These are phyloP conservation scores for Naganishia sp. DNA, from an alignment of 1,284 basidiomycete genomes.

Conservation along the genomic window DNA sequence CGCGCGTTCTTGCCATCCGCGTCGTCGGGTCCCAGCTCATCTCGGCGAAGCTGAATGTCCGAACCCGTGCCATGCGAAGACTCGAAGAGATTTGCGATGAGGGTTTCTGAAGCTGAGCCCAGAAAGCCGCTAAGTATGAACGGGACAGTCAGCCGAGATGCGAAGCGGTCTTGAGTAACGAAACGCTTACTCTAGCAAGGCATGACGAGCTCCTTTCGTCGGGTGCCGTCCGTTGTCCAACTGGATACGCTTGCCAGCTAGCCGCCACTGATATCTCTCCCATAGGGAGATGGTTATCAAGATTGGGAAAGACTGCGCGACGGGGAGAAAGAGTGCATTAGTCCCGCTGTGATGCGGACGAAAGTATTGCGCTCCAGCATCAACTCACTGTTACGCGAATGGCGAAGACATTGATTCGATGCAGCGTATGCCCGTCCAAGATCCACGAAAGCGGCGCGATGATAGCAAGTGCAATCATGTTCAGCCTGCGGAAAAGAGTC, in stretches of 20 bases:
- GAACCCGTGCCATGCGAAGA: slow-evolving; percentile 35
- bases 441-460: slow-evolving; percentile 74
- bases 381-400: slow-evolving; percentile 65
- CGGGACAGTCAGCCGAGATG: background rate
- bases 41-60: slow-evolving; percentile 25
- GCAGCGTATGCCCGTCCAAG: slow-evolving; percentile 69
- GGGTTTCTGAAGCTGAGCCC: slow-evolving; percentile 45
- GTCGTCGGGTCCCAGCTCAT: slow-evolving; percentile 16
- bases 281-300: slow-evolving; percentile 75
- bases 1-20: slow-evolving; percentile 34
- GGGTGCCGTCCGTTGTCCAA: background rate
- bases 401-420: slow-evolving; percentile 76
- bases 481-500: slow-evolving; percentile 37
- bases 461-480: slow-evolving; percentile 64
- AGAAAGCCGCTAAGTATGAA: slow-evolving; percentile 44
- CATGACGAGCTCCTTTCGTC: background rate
- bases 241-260: slow-evolving; percentile 15
- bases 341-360: slow-evolving; percentile 3
- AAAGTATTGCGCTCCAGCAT: slow-evolving; percentile 15
- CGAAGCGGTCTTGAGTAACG: background rate
- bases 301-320: slow-evolving; percentile 67
- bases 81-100: slow-evolving; percentile 51
- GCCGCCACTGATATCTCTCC: slow-evolving; percentile 61
- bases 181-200: slow-evolving; percentile 10
- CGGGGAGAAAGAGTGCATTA: background rate